Evolutionary conservation across 805 yeast species (phyloP).

Genomic region (Ogataea ganodermae): DNA sequence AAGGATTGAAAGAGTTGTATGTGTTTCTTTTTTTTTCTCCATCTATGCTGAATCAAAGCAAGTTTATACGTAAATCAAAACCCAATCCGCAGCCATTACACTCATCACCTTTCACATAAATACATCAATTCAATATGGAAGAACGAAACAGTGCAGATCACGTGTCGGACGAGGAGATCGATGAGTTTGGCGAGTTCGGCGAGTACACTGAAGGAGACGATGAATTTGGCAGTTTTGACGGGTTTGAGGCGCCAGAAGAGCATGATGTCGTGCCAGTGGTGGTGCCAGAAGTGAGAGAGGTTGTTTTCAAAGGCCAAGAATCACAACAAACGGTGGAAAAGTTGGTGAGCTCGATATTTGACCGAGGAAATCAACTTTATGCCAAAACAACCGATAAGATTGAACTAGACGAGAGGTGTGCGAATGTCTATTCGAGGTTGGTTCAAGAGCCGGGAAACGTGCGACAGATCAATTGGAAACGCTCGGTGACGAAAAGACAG

Average conservation of each 20-base stretch:
- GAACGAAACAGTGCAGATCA: too few species aligned
- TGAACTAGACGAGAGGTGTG: constrained; percentile 27
- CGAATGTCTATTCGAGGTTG: constrained; percentile 26
- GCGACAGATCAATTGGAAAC: constrained; percentile 68
- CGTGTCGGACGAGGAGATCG: too few species aligned
- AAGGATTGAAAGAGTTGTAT: too few species aligned
- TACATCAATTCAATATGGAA: too few species aligned
- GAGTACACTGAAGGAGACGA: constrained; percentile 18
- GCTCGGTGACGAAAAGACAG: constrained; percentile 63
- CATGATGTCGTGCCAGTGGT: background rate
- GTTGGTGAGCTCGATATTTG: constrained; percentile 18
- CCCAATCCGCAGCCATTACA: too few species aligned
- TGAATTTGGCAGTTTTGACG: constrained; percentile 27
- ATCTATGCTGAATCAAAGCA: too few species aligned
- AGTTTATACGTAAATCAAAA: too few species aligned
- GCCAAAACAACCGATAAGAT: constrained; percentile 2
- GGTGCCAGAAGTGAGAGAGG: background rate
- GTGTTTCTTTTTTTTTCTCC: too few species aligned
- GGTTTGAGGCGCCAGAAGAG: constrained; percentile 18
- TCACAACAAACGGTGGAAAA: constrained; percentile 7
- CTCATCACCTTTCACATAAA: too few species aligned
- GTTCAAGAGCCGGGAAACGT: constrained; percentile 43
- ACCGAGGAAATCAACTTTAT: background rate
- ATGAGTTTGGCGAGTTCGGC: constrained; percentile 21
- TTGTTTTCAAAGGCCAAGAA: constrained; percentile 10